Base-by-base conservation (phyloP, 2,329 filamentous ascomycete species). In the Fusarium praegraminearum region DNA sequence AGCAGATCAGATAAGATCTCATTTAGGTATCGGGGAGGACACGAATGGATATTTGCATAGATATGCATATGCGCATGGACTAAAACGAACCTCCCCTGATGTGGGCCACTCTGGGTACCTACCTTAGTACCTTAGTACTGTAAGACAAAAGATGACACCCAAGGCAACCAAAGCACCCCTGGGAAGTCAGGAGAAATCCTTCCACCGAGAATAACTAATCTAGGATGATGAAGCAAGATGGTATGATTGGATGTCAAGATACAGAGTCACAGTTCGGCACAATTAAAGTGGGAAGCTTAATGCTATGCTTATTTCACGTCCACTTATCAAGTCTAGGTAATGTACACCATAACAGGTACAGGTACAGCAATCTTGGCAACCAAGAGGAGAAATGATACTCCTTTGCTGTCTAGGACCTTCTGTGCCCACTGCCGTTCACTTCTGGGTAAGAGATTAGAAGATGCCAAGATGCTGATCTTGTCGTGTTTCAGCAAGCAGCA, bases 381-480 rank as follows among this genome's bases (percentile, higher is more conserved):
- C 26, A 46, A 22, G 41, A 43, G 22, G n/a, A 45, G 8, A 36
- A 46, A 24, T 28, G 28, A 28, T 36, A 20, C 18, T 47, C 16
- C 44, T 10, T n/a, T 60, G 30, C 55, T 63, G 8, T 24, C 36
- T 47, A 32, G 20, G 47, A 30, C 22, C 20, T 46, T 26, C 33
- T 49, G 22, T 30, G 13, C 24, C 51, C 40, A 50, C 24, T 26
- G 38, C 26, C 40, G 22, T 30, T 46, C 26, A 47, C 22, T n/a
- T 20, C 18, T 28, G 16, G n/a, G 18, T 28, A 40, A 5, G 36
- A 44, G n/a, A 30, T 45, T 45, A 65, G 30, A 22, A 45, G 16
- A 24, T 61, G 66, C 66, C 66, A 69, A 69, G 66, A 57, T 69
- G 66, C 43, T 69, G 65, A 69, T 69, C 65, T 69, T 57, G 46